Conservation (phyloP, 306 rosid species). For the Cucumis sativus region Cucumber_9930_V3 NC_026657.2:39270501-39271000, state of each 20-base stretch:
- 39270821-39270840: slow-evolving; percentile 20
- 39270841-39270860: slow-evolving; percentile 25
- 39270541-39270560: slow-evolving; percentile 12
- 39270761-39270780: slow-evolving; percentile 27
- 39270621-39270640: slow-evolving; percentile 38
- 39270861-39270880: slow-evolving; percentile 25
- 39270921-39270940: slow-evolving; percentile 32
- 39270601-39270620: slow-evolving; percentile 14
- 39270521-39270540: slow-evolving; percentile 9
- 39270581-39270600: slow-evolving; percentile 27
- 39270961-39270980: slow-evolving; percentile 33
- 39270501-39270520: slow-evolving; percentile 22
- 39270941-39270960: slow-evolving; percentile 44
- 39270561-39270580: slow-evolving; percentile 18
- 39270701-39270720: slow-evolving; percentile 23
- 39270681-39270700: slow-evolving; percentile 6
- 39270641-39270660: slow-evolving; percentile 38
- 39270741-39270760: slow-evolving; percentile 24
- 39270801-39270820: slow-evolving; percentile 18
- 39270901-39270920: slow-evolving; percentile 22
- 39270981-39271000: background rate
- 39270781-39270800: slow-evolving; percentile 19
- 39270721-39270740: slow-evolving; percentile 24
- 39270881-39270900: slow-evolving; percentile 23
- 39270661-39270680: slow-evolving; percentile 22